phyloP scores from a whole-genome alignment of 2,329 filamentous ascomycete genomes.

The Hypomyces perniciosus region DNA sequence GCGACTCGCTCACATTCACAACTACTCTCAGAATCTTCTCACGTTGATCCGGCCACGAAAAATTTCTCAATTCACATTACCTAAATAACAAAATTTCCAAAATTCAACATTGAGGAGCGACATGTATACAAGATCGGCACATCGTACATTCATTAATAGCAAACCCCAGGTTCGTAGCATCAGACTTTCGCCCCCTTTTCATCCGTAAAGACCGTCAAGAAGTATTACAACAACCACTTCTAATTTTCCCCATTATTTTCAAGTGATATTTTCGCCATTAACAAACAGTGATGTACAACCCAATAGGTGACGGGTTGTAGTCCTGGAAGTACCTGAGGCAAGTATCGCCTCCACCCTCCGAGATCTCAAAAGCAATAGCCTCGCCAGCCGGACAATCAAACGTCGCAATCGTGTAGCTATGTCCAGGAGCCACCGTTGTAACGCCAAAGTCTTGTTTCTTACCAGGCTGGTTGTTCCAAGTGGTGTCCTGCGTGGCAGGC shows the following conservation, averaged over 20 bases:
- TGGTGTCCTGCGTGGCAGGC: constrained; percentile 43
- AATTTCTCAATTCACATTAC: no score
- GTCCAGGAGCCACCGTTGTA: constrained; percentile 44
- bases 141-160: neutral
- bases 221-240: no score
- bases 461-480: constrained; percentile 46
- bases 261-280: constrained; percentile 9
- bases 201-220: neutral
- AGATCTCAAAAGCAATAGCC: constrained; percentile 47
- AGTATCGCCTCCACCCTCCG: constrained; percentile 37
- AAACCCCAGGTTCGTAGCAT: neutral
- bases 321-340: constrained; percentile 59
- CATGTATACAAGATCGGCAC: neutral
- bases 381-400: constrained; percentile 50
- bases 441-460: constrained; percentile 38
- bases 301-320: constrained; percentile 45
- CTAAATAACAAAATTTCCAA: no score
- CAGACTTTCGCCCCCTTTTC: neutral
- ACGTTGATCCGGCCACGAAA: no score
- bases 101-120: neutral
- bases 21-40: no score
- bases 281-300: constrained; percentile 33
- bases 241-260: neutral
- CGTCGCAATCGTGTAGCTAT: constrained; percentile 46
- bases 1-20: no score